These are phyloP conservation scores for Neurospora sp. DNA, from an alignment of 495 filamentous ascomycete genomes.

Conservation along the genomic window DNA sequence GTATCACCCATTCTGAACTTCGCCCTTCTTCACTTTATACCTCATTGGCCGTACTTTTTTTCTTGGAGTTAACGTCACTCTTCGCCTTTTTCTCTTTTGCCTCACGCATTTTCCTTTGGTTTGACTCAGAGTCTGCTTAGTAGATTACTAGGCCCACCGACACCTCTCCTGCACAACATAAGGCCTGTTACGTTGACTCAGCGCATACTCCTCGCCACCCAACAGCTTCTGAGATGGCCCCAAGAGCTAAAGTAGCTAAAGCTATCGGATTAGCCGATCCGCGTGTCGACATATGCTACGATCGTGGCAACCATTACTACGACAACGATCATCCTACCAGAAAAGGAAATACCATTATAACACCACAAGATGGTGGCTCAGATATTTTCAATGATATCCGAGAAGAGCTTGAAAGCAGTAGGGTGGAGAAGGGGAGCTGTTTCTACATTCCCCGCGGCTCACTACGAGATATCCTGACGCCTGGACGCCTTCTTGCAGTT, in stretches of 20 bases:
- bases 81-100: not conserved
- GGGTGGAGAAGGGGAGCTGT: no score
- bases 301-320: not conserved
- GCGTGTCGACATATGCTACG: not conserved
- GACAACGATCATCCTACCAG: not conserved
- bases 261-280: not conserved
- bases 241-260: not conserved
- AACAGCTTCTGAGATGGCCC: not conserved
- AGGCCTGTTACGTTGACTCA: not conserved
- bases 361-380: not conserved
- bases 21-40: not conserved
- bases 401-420: not conserved
- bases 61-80: not conserved
- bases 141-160: not conserved
- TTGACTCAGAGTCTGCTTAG: not conserved
- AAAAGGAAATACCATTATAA: no score
- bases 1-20: not conserved
- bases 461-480: not conserved
- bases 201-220: not conserved
- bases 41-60: not conserved
- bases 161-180: not conserved
- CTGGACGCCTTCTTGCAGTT: not conserved
- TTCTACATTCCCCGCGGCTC: not conserved
- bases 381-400: not conserved
- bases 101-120: not conserved